Percentiles rank a stretch among this genome's conserved stretches.
Evolutionary conservation across 176 grass and related monocot species (phyloP).

Genomic region (Juncus effusus): DNA sequence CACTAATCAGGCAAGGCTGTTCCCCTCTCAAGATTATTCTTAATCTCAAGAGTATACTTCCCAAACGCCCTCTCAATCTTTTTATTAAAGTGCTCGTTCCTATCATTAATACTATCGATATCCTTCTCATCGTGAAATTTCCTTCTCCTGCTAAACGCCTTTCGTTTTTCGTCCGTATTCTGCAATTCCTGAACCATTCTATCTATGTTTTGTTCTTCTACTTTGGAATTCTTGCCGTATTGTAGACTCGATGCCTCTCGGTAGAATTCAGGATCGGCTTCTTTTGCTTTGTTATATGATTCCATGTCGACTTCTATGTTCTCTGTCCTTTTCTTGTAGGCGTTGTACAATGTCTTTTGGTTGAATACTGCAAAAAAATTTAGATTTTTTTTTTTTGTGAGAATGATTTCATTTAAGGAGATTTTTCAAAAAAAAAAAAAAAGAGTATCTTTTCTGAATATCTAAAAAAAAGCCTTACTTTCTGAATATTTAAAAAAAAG

Average conservation of each 20-base stretch:
- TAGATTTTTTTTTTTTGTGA: background rate
- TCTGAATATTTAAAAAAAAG: no score
- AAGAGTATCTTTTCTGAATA: no score
- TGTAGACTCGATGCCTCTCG: constrained; percentile 88
- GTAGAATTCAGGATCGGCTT: constrained; percentile 86
- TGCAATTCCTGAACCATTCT: constrained; percentile 82
- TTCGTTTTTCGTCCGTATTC: constrained; percentile 51
- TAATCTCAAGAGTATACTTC: constrained; percentile 96
- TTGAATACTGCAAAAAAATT: constrained; percentile 59
- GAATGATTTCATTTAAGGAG: background rate
- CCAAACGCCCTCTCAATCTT: constrained; percentile 95
- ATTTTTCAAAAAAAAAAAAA: background rate
- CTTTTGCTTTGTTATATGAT: constrained; percentile 82
- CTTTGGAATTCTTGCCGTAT: constrained; percentile 80
- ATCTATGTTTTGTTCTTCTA: constrained; percentile 63
- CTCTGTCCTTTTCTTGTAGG: constrained; percentile 88
- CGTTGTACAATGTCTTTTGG: constrained; percentile 90
- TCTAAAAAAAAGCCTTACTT: no score
- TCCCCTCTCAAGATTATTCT: constrained; percentile 96
- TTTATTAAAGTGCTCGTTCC: constrained; percentile 99
- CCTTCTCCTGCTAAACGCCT: constrained; percentile 85
- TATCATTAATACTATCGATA: constrained; percentile 82
- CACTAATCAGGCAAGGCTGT: constrained; percentile 71
- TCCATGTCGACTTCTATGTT: constrained; percentile 85
- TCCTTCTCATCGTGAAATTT: constrained; percentile 97